Conservation (phyloP, 345 rosid genomes). For the Salix exigua region DNA sequence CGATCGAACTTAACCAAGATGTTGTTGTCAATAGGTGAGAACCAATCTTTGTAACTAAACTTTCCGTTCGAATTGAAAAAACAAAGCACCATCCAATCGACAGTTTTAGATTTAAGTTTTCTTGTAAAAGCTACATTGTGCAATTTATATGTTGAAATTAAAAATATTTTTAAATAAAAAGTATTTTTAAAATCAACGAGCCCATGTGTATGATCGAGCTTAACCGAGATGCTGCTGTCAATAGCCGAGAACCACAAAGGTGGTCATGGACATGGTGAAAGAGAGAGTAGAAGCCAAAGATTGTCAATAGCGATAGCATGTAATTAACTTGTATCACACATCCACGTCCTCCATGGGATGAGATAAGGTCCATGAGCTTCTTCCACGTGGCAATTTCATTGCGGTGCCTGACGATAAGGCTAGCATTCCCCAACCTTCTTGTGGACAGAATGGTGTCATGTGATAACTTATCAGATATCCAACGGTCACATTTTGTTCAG, state of each 20-base stretch:
- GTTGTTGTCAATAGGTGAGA: too few species aligned
- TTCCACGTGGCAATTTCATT: constrained; percentile 25
- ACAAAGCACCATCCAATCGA: rapidly evolving
- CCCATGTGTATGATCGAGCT: too few species aligned
- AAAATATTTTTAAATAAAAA: too few species aligned
- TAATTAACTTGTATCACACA: constrained; percentile 14
- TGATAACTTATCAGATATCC: constrained; percentile 18
- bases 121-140: too few species aligned
- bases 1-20: too few species aligned
- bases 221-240: background rate
- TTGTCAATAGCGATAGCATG: background rate
- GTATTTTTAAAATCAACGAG: too few species aligned
- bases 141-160: too few species aligned
- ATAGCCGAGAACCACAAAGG: background rate
- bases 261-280: background rate
- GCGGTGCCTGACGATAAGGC: constrained; percentile 30
- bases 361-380: constrained; percentile 21
- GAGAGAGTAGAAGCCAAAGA: background rate
- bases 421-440: background rate
- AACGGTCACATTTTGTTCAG: constrained; percentile 26
- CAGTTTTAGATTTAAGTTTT: too few species aligned
- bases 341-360: constrained; percentile 11
- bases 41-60: too few species aligned
- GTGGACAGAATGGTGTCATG: constrained; percentile 14
- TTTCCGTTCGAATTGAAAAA: too few species aligned